Base-by-base conservation (phyloP, 352 stramenopile genomes). In the Phytophthora brassicae region DNA sequence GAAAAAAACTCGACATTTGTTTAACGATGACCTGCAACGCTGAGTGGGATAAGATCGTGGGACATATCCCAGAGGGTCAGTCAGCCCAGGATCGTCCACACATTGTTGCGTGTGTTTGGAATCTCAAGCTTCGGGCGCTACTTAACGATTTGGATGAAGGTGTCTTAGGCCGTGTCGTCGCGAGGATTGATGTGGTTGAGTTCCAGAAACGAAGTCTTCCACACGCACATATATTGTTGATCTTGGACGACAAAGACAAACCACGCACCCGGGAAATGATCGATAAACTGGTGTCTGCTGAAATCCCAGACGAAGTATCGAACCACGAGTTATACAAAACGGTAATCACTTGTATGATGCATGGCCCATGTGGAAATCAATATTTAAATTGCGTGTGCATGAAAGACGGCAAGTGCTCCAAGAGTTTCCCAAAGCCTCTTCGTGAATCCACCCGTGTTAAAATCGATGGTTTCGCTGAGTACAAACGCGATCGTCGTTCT, bases 21-120 rank as follows among this genome's bases (percentile, higher is more conserved):
- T 58, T 84, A 14, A 85, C 79, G 0, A 68, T 76, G 20, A 86
- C 72, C 6, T 78, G 62, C 33, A 89, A 89, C 48, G 69, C 72
- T 1, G 57, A 64, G 24, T 88, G 72, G 69, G 42, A 59, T 12
- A 72, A 83, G 46, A 79, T 84, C 19, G 47, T 39, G 14, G 36
- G 35, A 9, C 6, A 44, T 2, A 11, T 71, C 4, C 33, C 44
- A 6, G 19, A 52, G n/a, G 1, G 49, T 14, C 36, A 66, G 23
- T 65, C 36, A 5, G 44, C 58, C 17, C 44, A 52, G 53, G 60
- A 74, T 26, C 66, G 61, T 17, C 44, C 53, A 50, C 3, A 68
- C 22, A 64, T 66, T 28, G 57, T 66, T 20, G 31, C 56, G 13
- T 36, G 66, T 2, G 58, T 70, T 3, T 74, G 50, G 24, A 3